Base-by-base conservation (phyloP, 2,329 filamentous ascomycete genomes). In the Escovopsis weberi region DNA sequence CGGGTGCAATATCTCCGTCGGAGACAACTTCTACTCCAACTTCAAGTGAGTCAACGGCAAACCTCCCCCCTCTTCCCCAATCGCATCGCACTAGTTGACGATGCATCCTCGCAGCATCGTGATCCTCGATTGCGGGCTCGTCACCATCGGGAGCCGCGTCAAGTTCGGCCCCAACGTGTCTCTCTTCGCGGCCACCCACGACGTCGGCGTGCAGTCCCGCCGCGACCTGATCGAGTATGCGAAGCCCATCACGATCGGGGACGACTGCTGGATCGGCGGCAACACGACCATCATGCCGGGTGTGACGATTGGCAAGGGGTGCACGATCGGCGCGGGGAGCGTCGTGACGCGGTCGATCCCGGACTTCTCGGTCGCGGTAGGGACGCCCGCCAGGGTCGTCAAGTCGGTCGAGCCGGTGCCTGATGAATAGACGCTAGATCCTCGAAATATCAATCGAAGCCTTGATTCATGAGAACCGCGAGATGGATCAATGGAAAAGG, bases 101-200 rank as follows among this genome's bases (percentile, higher is more conserved):
- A 38, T 23, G 33, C 15, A 33, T 9, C 26, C n/a, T 5, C 3
- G 6, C 33, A 69, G 66, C 45, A 55, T 71, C 43, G 75, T 76
- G 2, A 79, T 87, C 46, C 64, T 87, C 12, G 84, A 89, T 55
- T 85, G 78, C n/a, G 82, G 76, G 49, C 64, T 75, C 2, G 78
- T 88, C 35, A 65, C 59, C 4, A 81, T 88, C 38, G 84, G 84
- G 0, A 70, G 80, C 26, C 72, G 83, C 26, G 83, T 82, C 2
- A 62, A 84, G 49, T 69, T 88, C 43, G 85, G 81, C 0, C 81
- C 84, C 0, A 80, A 78, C 51, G 81, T 88, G 0, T 74, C 67
- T 40, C 72, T 91, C 43, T 85, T 76, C 54, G 74, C 76, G 2
- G 84, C 75, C 1, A 81, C 76, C 0, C 85, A 91, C 57, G 82